A percentile compares a stretch with the other conserved stretches of the same genome.
phyloP scores from a whole-genome alignment of 2,329 filamentous ascomycete genomes.

The Colletotrichum costaricense region DNA sequence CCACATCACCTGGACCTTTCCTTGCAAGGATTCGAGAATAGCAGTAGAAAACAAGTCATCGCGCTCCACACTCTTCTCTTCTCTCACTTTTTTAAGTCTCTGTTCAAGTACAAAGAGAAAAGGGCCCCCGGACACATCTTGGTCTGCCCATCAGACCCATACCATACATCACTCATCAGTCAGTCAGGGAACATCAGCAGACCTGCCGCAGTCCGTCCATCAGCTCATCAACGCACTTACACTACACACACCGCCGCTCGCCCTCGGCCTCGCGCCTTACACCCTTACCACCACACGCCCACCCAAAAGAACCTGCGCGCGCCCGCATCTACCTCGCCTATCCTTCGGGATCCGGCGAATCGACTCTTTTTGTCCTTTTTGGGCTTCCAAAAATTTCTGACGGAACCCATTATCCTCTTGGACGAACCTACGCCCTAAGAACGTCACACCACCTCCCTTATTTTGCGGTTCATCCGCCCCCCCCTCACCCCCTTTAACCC shows the following conservation, averaged over 20 bases:
- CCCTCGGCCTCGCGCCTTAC: conserved; percentile 1
- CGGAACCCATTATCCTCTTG: conserved; percentile 1
- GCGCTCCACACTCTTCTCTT: background rate
- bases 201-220: background rate
- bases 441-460: conserved; percentile 26
- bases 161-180: background rate
- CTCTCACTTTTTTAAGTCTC: background rate
- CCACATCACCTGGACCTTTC: conserved; percentile 4
- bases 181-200: conserved; percentile 7
- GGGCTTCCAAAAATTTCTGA: background rate
- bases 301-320: background rate
- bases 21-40: conserved; percentile 18
- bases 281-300: conserved; percentile 3
- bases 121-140: background rate
- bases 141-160: background rate
- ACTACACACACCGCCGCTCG: background rate
- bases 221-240: conserved; percentile 10
- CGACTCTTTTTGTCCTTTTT: conserved; percentile 23
- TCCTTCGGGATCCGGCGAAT: conserved; percentile 33
- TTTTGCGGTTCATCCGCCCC: conserved; percentile 11
- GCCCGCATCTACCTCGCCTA: conserved; percentile 22
- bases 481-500: conserved; percentile 4
- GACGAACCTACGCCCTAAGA: conserved; percentile 21
- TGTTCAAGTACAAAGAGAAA: conserved; percentile 17
- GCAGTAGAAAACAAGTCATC: background rate